Base-by-base conservation (phyloP, 2,329 filamentous ascomycete species). In the Ophiosphaerella herpotricha region DNA sequence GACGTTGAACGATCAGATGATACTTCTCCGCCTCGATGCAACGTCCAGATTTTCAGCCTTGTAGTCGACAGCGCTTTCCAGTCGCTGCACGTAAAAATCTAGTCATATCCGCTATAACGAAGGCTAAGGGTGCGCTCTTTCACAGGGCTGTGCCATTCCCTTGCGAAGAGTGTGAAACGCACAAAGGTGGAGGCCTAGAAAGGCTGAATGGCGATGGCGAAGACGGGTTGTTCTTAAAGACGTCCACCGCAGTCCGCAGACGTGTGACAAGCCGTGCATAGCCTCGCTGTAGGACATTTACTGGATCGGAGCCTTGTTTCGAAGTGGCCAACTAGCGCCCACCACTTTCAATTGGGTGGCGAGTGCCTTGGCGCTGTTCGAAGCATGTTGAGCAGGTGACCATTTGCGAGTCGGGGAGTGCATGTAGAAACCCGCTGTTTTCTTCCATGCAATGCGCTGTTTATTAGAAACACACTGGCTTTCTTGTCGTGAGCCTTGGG, bases 101-200 rank as follows among this genome's bases (percentile, higher is more conserved):
- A 53, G 47, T 52, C 58, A 60, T 60, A 51, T 50, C 55, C 55
- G 50, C 54, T 48, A 45, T 43, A 48, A 48, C 46, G 45, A 45
- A 46, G 41, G 18, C n/a, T 50, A 40, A 26, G n/a, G 14, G 34
- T 23, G 23, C 44, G 24, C 21, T 26, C 32, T 29, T 37, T 9
- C n/a, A 23, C 4, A 21, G 9, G 31, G 31, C 6, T 7, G 7
- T 29, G 26, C 11, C 26, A 16, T 14, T 33, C 13, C 18, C 16
- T 34, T 34, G 39, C 4, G 21, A n/a, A 7, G 16, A 13, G n/a
- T 13, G 33, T 18, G 21, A 12, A 43, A 46, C 26, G 41, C 44
- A 50, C 49, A 59, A 53, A 48, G 54, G 34, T 37, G 43, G 39
- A 26, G 40, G 45, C 29, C 33, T 43, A 45, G 36, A 41, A 33